Evolutionary conservation across 495 filamentous ascomycete species (phyloP).

Genomic region (Sphaerosporella brunnea): DNA sequence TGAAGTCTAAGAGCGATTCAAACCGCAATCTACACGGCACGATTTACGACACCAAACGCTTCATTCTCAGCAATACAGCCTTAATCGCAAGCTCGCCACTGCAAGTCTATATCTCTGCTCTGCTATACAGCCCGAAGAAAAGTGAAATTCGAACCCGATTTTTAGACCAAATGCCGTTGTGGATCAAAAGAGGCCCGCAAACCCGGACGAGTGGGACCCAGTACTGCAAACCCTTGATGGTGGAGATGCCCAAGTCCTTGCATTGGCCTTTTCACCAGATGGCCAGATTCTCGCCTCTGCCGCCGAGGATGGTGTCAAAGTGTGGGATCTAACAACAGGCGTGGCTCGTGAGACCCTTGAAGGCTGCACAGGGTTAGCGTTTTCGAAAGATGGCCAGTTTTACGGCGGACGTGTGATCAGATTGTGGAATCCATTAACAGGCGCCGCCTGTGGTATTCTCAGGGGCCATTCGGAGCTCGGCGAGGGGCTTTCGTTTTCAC

Average conservation of each 20-base stretch:
- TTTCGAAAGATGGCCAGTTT: neutral
- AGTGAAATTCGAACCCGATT: slow-evolving; percentile 20
- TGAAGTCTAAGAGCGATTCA: too few species aligned
- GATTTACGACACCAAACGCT: slow-evolving; percentile 8
- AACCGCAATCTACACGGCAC: neutral
- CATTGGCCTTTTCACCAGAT: too few species aligned
- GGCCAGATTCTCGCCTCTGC: too few species aligned
- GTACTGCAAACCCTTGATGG: slow-evolving; percentile 16
- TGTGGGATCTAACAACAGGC: too few species aligned
- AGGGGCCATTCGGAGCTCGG: slow-evolving; percentile 24
- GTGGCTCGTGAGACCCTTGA: neutral
- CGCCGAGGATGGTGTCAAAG: too few species aligned
- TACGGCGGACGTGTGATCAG: neutral
- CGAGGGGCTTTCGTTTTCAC: slow-evolving; percentile 5
- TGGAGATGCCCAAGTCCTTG: too few species aligned
- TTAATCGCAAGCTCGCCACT: neutral
- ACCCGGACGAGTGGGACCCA: slow-evolving; percentile 11
- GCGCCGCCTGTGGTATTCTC: slow-evolving; percentile 3
- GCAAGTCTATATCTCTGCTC: slow-evolving; percentile 21
- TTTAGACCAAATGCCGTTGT: slow-evolving; percentile 1
- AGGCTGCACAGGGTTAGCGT: neutral
- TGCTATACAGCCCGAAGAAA: slow-evolving; percentile 23
- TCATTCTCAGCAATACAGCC: slow-evolving; percentile 18
- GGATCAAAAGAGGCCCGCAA: slow-evolving; percentile 10
- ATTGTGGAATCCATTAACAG: neutral